Percentiles rank a stretch among this genome's conserved stretches.
Evolutionary conservation across 768 basidiomycete genomes (phyloP).

Genomic region (Rhodotorula paludigena): DNA sequence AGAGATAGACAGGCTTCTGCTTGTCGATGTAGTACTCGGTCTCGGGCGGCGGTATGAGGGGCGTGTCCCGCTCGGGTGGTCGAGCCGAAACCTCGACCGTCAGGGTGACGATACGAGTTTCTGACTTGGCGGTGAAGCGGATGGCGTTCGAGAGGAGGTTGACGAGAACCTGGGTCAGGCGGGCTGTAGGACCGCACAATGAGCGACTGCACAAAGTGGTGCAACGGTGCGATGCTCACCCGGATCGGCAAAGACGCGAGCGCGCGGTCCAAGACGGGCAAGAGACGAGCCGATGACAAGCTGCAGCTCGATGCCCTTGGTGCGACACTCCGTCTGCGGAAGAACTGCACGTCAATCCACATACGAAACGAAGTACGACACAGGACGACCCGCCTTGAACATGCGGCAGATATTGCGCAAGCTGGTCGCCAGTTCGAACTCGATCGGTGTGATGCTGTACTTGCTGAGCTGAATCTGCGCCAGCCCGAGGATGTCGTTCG

Average conservation of each 20-base stretch:
- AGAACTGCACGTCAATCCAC: background rate
- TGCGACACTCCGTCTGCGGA: conserved; percentile 35
- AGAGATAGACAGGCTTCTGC: conserved; percentile 42
- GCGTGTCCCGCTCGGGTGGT: conserved; percentile 12
- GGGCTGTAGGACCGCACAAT: conserved; percentile 39
- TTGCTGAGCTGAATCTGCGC: conserved; percentile 45
- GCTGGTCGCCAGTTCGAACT: conserved; percentile 45
- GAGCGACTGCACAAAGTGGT: background rate
- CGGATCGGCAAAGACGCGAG: conserved; percentile 30
- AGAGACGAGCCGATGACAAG: conserved; percentile 45
- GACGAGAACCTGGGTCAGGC: conserved; percentile 45
- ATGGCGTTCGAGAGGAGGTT: conserved; percentile 48
- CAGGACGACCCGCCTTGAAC: no score
- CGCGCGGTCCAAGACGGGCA: conserved; percentile 34
- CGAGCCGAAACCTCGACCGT: conserved; percentile 44
- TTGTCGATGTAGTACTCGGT: conserved; percentile 34
- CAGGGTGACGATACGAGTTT: conserved; percentile 38
- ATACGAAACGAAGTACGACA: no score
- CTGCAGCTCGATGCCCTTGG: conserved; percentile 45
- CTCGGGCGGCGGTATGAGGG: conserved; percentile 42
- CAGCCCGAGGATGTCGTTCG: conserved; percentile 45
- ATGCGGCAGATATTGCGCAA: conserved; percentile 45
- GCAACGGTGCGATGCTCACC: background rate
- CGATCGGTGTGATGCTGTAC: conserved; percentile 44
- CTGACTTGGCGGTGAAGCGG: conserved; percentile 44